phyloP scores from a whole-genome alignment of 257 asterid genomes.

The Jacaranda copaia region DNA sequence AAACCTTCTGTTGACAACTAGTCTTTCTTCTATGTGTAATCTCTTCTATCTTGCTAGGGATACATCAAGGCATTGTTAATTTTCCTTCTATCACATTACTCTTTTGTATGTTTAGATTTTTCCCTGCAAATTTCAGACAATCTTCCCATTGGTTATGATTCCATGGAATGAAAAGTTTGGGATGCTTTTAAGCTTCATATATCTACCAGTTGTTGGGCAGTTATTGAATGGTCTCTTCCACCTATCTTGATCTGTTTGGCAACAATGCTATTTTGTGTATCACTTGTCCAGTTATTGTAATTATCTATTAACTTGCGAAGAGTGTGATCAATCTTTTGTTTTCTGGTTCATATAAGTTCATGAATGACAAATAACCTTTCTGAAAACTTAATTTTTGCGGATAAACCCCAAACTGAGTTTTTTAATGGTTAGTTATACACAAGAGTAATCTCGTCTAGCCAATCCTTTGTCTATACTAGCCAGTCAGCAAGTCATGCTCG shows the following conservation, averaged over 20 bases:
- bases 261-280: not conserved
- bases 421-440: not conserved
- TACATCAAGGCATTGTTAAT: conserved; percentile 8
- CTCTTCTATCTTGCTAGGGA: conserved; percentile 21
- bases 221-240: not conserved
- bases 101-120: conserved; percentile 3
- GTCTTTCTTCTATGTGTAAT: not conserved
- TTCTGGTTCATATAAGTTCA: not conserved
- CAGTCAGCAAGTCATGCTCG: not conserved
- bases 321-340: not conserved
- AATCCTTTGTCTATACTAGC: not conserved
- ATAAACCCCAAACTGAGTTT: not conserved
- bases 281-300: not conserved
- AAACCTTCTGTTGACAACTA: conserved; percentile 11
- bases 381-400: not conserved
- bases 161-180: not conserved
- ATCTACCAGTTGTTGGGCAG: not conserved
- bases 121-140: not conserved
- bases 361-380: not conserved
- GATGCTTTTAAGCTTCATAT: not conserved
- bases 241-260: not conserved
- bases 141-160: conserved; percentile 1
- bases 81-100: conserved; percentile 16
- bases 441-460: not conserved
- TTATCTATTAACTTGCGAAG: conserved; percentile 8